Evolutionary conservation across 768 basidiomycete species (phyloP), one percentile per base, ranked within the genome.

Genomic region (Ramaria rubella): DNA sequence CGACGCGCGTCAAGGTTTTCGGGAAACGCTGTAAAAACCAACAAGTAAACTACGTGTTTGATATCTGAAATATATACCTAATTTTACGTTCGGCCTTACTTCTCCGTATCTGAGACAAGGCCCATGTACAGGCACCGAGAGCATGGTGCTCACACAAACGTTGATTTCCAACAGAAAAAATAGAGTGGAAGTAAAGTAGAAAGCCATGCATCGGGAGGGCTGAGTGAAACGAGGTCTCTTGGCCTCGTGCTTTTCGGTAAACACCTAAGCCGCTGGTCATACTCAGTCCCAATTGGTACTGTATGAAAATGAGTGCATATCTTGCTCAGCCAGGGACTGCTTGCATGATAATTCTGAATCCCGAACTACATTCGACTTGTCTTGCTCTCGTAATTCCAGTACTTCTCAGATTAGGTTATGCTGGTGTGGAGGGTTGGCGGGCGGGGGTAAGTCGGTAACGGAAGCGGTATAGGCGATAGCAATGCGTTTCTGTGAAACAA

Each of bases 331-430:
- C 2, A 86, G 70, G 2, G 74, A 76, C 72, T 89, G n/a, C 79
- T 80, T 2, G 83, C 81, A 21, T 73, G 63, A 65, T 89, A 89
- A 60, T 78, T 81, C 19, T 67, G 58, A n/a, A 65, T 58, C n/a
- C 0, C 58, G 55, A 0, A 65, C 55, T 0, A 79, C 79, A 1
- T 76, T 70, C n/a, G n/a, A n/a, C 17, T 70, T 66, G 1, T 83
- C 85, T 44, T 80, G 68, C 58, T 79, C 48, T 69, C 69, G 14
- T 79, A 66, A 61, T 86, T 85, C 88, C 87, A 89, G 67, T 87
- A 74, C 14, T 61, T 59, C 63, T 86, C 82, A n/a, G n/a, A n/a
- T n/a, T n/a, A n/a, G n/a, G n/a, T n/a, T n/a, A n/a, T n/a, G n/a
- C n/a, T n/a, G 38, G 65, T 70, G n/a, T 62, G 74, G 79, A 1